Base-by-base conservation (phyloP, 306 rosid species). In the Trifolium subterraneum region DNA sequence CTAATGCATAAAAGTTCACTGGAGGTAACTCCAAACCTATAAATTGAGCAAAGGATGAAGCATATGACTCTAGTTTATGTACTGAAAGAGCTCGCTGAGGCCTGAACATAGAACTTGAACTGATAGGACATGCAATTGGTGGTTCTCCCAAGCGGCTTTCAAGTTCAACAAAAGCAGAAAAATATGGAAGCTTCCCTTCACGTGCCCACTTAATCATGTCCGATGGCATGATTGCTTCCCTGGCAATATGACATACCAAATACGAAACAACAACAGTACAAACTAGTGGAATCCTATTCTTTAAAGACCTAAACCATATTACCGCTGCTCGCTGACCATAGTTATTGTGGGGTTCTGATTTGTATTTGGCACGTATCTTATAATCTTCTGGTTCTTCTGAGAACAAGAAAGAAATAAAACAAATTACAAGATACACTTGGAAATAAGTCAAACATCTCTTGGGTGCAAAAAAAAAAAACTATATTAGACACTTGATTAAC, bases 111-210 rank as follows among this genome's bases (percentile, higher is more conserved):
- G 31, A 29, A 58, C 71, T 78, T 80, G 96, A 80, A 74, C 90
- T 88, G 72, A 93, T 76, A 59, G 96, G 98, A 71, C 98, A 93
- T n/a, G 90, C 88, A 15, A 55, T 79, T 42, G 97, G 78, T 7
- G 88, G 86, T 33, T 38, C 18, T 59, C 94, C 96, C 62, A 93
- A 80, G 68, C 79, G 86, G 72, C 72, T 80, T 63, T 91, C 94
- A 68, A 93, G 87, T 80, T 89, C 88, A 31, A 77, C 71, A 87
- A 91, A 93, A 64, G 92, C 96, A 74, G 92, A 86, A 63, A 89
- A 88, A 84, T 88, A 93, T 16, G 98, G 98, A 80, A 93, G 90
- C 81, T 82, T 91, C 79, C 97, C 96, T 77, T 93, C 96, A 13
- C 75, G 20, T 10, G 96, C 79, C 97, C 97, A 88, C 80, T 84